phyloP scores from a whole-genome alignment of 352 stramenopile species.

The Globisporangium radiosum region DNA sequence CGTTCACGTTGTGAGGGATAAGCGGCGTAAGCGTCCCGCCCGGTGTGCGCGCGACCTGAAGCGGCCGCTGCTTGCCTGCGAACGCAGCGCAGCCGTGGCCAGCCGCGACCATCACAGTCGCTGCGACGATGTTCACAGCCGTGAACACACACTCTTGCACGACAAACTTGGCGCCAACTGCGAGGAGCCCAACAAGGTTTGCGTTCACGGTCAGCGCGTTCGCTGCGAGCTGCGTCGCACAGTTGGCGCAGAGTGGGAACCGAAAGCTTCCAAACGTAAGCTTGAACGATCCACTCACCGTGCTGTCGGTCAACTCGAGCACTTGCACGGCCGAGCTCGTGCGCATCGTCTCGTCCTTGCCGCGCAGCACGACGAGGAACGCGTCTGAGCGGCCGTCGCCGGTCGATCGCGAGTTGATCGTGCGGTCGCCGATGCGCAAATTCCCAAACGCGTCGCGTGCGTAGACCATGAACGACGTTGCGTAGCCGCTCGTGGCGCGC shows the following conservation, averaged over 20 bases:
- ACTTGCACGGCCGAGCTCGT: constrained; percentile 89
- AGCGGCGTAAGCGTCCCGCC: constrained; percentile 45
- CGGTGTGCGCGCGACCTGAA: constrained; percentile 25
- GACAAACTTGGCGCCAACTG: constrained; percentile 47
- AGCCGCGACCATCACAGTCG: constrained; percentile 37
- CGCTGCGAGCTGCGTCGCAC: constrained; percentile 34
- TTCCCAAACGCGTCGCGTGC: constrained; percentile 93
- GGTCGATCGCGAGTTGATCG: constrained; percentile 53
- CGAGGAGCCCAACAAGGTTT: constrained; percentile 57
- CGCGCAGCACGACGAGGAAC: constrained; percentile 86
- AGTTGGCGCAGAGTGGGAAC: constrained; percentile 42
- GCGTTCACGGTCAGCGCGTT: constrained; percentile 52
- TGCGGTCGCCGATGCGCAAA: constrained; percentile 67
- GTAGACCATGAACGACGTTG: constrained; percentile 84
- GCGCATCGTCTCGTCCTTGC: constrained; percentile 54
- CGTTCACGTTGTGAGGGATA: constrained; percentile 52
- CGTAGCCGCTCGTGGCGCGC: constrained; percentile 70
- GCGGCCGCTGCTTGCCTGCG: constrained; percentile 24
- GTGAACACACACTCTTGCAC: constrained; percentile 75
- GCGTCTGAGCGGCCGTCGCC: constrained; percentile 86
- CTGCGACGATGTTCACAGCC: constrained; percentile 25
- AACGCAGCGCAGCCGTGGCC: constrained; percentile 62
- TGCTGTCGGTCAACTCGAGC: constrained; percentile 25
- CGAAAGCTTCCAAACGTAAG: constrained; percentile 66
- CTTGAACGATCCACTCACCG: constrained; percentile 45